These are phyloP conservation scores for Pseudonitzschia multiseries DNA, from an alignment of 108 stramenopile species.

Conservation along the genomic window DNA sequence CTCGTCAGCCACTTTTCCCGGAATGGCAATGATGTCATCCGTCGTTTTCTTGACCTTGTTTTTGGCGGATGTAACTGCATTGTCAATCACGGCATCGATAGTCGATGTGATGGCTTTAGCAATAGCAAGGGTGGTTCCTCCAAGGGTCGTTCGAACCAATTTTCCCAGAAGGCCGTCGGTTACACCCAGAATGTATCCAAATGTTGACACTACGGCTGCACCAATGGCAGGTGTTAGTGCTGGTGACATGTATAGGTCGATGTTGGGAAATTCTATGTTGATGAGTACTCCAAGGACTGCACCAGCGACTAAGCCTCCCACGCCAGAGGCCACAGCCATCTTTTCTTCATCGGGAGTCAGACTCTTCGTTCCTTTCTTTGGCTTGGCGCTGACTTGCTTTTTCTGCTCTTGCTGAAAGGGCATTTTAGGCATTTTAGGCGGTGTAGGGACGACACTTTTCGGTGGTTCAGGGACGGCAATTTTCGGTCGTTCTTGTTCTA, in stretches of 20 bases:
- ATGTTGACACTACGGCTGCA: constrained; percentile 35
- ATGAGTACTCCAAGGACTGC: constrained; percentile 14
- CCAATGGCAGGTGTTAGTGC: constrained; percentile 46
- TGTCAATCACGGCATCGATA: constrained; percentile 32
- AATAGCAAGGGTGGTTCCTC: constrained; percentile 27
- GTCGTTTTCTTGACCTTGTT: constrained; percentile 52
- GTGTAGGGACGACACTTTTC: background rate
- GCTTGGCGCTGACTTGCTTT: background rate
- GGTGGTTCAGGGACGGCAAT: constrained; percentile 6
- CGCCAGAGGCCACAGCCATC: constrained; percentile 18
- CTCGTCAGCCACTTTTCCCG: constrained; percentile 42
- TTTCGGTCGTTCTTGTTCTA: constrained; percentile 5
- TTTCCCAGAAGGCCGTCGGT: constrained; percentile 38
- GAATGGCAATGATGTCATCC: constrained; percentile 62
- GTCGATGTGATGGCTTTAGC: constrained; percentile 16
- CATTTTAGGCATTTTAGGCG: background rate
- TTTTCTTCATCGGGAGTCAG: constrained; percentile 27
- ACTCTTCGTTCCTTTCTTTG: background rate
- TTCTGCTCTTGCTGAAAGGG: background rate
- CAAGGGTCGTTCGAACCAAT: constrained; percentile 45
- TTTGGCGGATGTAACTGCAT: constrained; percentile 34
- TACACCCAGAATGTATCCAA: constrained; percentile 39
- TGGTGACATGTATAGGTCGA: constrained; percentile 25
- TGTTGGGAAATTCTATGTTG: constrained; percentile 17
- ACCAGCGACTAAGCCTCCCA: constrained; percentile 31